A percentile compares a stretch with the other conserved stretches of the same genome.
Evolutionary conservation across 2,329 filamentous ascomycete species (phyloP).

Genomic region (Venturia asperata): DNA sequence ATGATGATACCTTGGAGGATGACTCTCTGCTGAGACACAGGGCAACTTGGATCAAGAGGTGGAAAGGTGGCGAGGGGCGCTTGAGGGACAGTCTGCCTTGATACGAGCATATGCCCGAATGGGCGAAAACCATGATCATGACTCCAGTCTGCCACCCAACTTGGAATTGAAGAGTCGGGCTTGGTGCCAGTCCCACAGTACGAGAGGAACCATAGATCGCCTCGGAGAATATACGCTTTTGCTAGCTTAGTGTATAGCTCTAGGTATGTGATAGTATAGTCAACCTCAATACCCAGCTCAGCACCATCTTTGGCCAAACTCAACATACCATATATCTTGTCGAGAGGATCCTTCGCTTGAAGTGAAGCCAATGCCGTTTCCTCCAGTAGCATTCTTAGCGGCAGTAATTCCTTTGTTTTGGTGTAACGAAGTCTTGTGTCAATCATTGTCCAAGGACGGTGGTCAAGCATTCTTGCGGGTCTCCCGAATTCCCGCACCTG

Average conservation of each 20-base stretch:
- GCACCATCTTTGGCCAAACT: background rate
- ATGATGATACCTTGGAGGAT: background rate
- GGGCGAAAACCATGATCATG: constrained; percentile 1
- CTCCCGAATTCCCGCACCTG: background rate
- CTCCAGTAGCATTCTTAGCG: background rate
- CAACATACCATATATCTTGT: constrained; percentile 7
- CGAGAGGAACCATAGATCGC: background rate
- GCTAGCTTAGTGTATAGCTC: constrained; percentile 2
- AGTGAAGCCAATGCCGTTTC: background rate
- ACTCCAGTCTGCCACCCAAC: background rate
- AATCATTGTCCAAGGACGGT: constrained; percentile 4
- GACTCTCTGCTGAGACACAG: background rate
- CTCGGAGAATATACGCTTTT: constrained; percentile 9
- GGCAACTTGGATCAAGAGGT: background rate
- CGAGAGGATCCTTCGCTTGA: background rate
- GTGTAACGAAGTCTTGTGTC: background rate
- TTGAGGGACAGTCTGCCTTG: background rate
- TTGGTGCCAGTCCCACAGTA: background rate
- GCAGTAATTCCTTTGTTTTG: background rate
- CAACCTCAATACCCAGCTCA: constrained; percentile 3
- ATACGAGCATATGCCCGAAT: background rate
- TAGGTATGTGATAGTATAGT: constrained; percentile 1
- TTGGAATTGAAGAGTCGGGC: background rate
- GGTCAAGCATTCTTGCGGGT: constrained; percentile 2
- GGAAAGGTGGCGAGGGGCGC: background rate